Conservation (phyloP, 2,329 filamentous ascomycete genomes). For the Aureobasidium lini region DNA sequence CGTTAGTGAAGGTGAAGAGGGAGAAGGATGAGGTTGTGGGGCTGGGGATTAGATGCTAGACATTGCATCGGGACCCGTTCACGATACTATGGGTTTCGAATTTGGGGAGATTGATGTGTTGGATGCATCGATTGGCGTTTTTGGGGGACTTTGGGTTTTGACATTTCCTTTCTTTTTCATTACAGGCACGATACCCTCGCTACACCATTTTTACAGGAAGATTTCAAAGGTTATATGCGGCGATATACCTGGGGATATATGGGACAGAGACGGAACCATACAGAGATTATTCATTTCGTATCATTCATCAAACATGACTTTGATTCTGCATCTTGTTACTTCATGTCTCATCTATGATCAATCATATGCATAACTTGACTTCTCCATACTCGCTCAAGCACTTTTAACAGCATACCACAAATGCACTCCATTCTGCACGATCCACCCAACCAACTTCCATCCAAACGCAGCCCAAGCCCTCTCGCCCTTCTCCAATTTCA, state of each 20-base stretch:
- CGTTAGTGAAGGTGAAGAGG: background rate
- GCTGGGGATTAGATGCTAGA: constrained; percentile 2
- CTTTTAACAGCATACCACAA: background rate
- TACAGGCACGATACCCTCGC: constrained; percentile 3
- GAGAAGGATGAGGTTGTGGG: background rate
- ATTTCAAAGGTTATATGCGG: background rate
- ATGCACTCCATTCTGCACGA: background rate
- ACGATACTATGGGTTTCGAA: background rate
- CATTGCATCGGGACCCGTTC: background rate
- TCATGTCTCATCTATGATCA: too few relatives aligned
- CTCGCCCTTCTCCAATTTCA: background rate
- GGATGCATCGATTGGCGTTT: background rate
- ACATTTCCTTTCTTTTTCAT: background rate
- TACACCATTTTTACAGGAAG: background rate
- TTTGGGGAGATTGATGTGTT: background rate
- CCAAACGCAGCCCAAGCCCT: background rate
- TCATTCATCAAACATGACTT: too few relatives aligned
- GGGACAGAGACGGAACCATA: background rate
- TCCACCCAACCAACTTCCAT: background rate
- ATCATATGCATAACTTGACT: background rate
- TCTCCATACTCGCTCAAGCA: background rate
- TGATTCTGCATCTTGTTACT: too few relatives aligned
- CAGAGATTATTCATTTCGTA: too few relatives aligned
- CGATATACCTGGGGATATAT: background rate
- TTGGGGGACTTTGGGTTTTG: background rate